A percentile compares a stretch with the other conserved stretches of the same genome.
Evolutionary conservation across 345 rosid species (phyloP).

Genomic region (Pistacia vera): DNA sequence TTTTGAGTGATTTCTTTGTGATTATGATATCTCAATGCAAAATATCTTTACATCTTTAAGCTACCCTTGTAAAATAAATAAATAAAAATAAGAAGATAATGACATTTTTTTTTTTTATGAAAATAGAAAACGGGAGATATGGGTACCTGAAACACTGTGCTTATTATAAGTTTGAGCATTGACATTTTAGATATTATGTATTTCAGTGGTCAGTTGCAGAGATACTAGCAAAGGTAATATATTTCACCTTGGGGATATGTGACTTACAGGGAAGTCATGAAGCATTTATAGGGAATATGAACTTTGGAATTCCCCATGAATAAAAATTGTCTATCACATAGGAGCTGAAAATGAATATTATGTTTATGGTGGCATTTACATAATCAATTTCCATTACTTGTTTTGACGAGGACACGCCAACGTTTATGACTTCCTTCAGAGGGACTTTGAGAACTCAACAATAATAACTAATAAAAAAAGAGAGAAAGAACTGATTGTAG

Average conservation of each 20-base stretch:
- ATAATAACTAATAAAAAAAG: too few relatives aligned
- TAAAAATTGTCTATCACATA: neutral
- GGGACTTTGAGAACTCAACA: neutral
- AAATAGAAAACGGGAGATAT: neutral
- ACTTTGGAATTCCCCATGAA: neutral
- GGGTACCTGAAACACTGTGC: neutral
- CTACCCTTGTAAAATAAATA: neutral
- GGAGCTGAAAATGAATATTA: neutral
- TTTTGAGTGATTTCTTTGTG: neutral
- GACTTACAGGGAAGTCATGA: too few relatives aligned
- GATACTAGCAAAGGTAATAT: neutral
- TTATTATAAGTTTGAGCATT: neutral
- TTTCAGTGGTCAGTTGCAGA: neutral
- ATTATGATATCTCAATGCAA: slow-evolving; percentile 13
- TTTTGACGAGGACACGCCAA: too few relatives aligned
- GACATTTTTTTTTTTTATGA: neutral
- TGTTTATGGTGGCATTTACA: neutral
- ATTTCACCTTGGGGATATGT: neutral
- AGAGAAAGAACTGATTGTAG: neutral
- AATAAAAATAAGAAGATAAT: neutral
- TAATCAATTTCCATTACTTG: too few relatives aligned
- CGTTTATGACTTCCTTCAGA: neutral
- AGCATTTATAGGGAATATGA: neutral
- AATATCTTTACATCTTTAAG: neutral
- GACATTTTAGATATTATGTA: neutral